These are phyloP conservation scores for Fragilaria radians DNA, from an alignment of 108 stramenopile species.

Conservation along the genomic window DNA sequence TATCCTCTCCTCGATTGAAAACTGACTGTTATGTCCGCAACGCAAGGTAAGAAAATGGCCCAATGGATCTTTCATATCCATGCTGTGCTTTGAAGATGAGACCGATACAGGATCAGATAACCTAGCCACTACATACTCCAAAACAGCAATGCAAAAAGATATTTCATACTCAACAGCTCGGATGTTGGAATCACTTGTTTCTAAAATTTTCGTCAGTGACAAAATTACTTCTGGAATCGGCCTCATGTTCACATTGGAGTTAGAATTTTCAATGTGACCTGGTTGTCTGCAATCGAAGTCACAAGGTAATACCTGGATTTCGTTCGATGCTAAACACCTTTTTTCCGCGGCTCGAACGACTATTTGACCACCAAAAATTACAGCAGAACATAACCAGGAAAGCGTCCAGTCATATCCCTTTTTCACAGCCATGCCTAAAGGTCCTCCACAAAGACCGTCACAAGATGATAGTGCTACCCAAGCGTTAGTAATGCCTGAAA, in stretches of 20 bases:
- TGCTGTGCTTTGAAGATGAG: constrained; percentile 21
- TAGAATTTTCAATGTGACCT: constrained; percentile 47
- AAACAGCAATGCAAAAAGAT: constrained; percentile 47
- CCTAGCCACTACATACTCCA: constrained; percentile 58
- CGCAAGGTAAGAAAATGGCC: constrained; percentile 75
- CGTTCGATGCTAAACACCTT: constrained; percentile 21
- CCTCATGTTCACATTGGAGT: constrained; percentile 47
- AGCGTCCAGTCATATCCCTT: constrained; percentile 72
- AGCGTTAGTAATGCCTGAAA: constrained; percentile 16
- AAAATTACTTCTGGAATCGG: constrained; percentile 73
- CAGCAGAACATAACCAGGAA: constrained; percentile 53
- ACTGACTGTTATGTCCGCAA: constrained; percentile 86
- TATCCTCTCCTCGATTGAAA: constrained; percentile 51
- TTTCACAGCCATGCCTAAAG: constrained; percentile 66
- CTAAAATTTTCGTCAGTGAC: constrained; percentile 30
- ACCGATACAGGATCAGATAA: constrained; percentile 35
- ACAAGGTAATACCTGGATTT: constrained; percentile 11
- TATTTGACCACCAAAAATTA: constrained; percentile 62
- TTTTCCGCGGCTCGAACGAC: constrained; percentile 51
- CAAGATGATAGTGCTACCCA: constrained; percentile 71
- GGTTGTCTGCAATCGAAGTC: constrained; percentile 69
- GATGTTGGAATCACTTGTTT: constrained; percentile 17
- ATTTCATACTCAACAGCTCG: constrained; percentile 49
- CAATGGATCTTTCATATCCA: constrained; percentile 16
- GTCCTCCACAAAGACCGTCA: constrained; percentile 70